Evolutionary conservation across 176 grass and related monocot species (phyloP), one percentile per base, ranked within the genome.

Genomic region (Hyparrhenia diplandra): DNA sequence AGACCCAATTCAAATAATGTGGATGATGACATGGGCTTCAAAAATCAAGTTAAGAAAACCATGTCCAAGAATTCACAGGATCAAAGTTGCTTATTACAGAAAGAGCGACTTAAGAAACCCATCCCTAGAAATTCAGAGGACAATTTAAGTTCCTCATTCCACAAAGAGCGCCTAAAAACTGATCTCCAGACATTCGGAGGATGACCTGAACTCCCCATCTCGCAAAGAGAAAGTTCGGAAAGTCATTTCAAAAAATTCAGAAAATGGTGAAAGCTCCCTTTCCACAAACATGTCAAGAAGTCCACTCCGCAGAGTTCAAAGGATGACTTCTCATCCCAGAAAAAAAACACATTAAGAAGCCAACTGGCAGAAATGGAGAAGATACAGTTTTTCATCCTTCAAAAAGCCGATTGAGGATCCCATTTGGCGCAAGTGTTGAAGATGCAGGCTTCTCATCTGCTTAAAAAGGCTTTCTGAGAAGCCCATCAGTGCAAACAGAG

Each of bases 21-120:
- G 1, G 84, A 62, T 55, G 40, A 52, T 82, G 71, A 52, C 51
- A 47, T 75, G 51, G 30, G 70, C 30, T 80, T 52, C 29, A 88
- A 80, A 61, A 70, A 63, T 68, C 69, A 80, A 64, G 63, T 85
- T 31, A 85, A 85, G 63, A 89, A 85, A 80, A 42, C 69, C 5
- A 12, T 71, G 20, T 54, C 55, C 27, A 72, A 30, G 52, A 87
- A 76, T 69, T 79, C 68, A 21, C 79, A 79, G 68, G 69, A 90
- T 39, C 51, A n/a, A 67, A 74, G 23, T 74, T 86, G 79, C 32
- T 74, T 76, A 12, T 83, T 78, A 62, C 18, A 63, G 31, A 61
- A 41, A 90, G 84, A 86, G 74, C 79, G 45, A 54, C 80, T 83
- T 79, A 90, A 83, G 60, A 86, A 90, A 74, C 16, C 84, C 52